Evolutionary conservation across 768 basidiomycete species (phyloP).

Genomic region (Leccinum uliginosum): DNA sequence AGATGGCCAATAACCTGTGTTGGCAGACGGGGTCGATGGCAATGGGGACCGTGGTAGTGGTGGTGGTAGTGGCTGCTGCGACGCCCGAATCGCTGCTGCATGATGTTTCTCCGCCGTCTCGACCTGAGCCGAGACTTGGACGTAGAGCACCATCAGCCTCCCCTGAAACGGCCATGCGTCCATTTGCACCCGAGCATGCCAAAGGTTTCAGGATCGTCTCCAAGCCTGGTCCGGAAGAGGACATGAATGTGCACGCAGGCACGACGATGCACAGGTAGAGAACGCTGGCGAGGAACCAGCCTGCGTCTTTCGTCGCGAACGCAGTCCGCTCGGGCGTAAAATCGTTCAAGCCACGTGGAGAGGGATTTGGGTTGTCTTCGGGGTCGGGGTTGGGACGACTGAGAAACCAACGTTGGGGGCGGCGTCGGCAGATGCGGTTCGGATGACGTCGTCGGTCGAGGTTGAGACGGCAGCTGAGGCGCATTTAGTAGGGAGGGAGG

Average conservation of each 20-base stretch:
- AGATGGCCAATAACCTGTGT: slow-evolving; percentile 27
- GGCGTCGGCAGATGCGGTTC: not conserved
- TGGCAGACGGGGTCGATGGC: slow-evolving; percentile 21
- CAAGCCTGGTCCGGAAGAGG: no score
- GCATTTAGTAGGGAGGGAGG: not conserved
- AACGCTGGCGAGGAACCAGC: slow-evolving; percentile 25
- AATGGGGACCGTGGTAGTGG: not conserved
- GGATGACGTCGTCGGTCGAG: not conserved
- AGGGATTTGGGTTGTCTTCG: not conserved
- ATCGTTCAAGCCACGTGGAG: slow-evolving; percentile 5
- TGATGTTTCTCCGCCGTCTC: no score
- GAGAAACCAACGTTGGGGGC: not conserved
- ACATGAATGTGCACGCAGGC: not conserved
- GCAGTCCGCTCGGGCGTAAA: slow-evolving; percentile 13
- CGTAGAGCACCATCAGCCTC: no score
- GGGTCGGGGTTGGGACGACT: not conserved
- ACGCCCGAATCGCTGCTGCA: no score
- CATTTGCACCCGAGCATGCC: not conserved
- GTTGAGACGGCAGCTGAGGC: not conserved
- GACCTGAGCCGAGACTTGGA: no score
- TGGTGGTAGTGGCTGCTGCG: no score
- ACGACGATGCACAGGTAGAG: slow-evolving; percentile 22
- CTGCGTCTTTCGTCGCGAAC: slow-evolving; percentile 26
- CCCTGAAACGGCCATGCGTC: not conserved
- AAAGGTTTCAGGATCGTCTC: no score